Evolutionary conservation across 768 basidiomycete genomes (phyloP), one percentile per base, ranked within the genome.

Genomic region (Gelatoporia subvermispora): DNA sequence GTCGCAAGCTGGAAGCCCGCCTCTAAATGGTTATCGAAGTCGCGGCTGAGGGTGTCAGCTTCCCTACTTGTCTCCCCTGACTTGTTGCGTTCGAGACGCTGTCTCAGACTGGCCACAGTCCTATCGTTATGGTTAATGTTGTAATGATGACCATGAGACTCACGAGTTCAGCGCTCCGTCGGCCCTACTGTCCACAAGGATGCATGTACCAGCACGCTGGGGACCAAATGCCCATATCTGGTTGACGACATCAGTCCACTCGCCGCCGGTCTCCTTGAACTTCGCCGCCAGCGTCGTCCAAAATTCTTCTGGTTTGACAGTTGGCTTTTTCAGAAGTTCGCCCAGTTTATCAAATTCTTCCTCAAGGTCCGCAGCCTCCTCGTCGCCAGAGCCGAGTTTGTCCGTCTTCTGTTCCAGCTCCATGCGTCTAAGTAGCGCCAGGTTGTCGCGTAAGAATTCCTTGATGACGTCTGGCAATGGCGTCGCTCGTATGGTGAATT

Each of bases 1-100:
- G 86, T 87, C 0, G 93, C 94, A 41, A 98, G 77, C 68, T 96
- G 94, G 68, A 99, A 99, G 2, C 94, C 95, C 3, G 85, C 87
- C 64, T 97, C 93, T 24, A 98, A 74, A 54, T 87, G 76, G 47
- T 81, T 81, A 56, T 93, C 85, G 52, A 97, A 89, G 52, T 92
- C 81, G n/a, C 56, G 60, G 1, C 44, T 42, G 3, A 62, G 48
- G 31, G 60, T 39, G 36, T 60, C 60, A 17, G 54, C 58, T 47
- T 56, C 49, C 38, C 40, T 43, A 31, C 72, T 69, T 0, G 66
- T 59, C 35, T 72, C 74, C 13, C 45, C 47, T 15, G 47, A 25
- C 53, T 60, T 57, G 68, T 68, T 47, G 53, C 56, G 76, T 36
- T 56, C 72, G 35, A 83, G 63, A 22, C 77, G 77, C 49, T 67